A percentile compares a stretch with the other conserved stretches of the same genome.
Evolutionary conservation across 305 asterid species (phyloP).

Genomic region (Solanum hybrid): DNA sequence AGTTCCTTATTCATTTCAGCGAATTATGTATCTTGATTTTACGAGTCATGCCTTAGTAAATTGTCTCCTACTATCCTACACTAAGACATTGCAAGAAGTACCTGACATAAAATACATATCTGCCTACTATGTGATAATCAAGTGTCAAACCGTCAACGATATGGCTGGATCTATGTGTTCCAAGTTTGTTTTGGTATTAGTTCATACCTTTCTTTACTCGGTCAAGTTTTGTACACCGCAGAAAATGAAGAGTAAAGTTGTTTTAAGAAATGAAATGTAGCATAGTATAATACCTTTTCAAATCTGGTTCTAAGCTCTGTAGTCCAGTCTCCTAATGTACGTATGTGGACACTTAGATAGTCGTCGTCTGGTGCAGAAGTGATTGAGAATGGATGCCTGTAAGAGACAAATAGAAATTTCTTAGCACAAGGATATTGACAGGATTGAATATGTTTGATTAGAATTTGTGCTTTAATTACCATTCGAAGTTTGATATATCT

Average conservation of each 20-base stretch:
- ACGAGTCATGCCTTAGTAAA: background rate
- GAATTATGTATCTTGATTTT: background rate
- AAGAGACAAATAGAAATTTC: background rate
- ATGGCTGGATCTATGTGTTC: background rate
- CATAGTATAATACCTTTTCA: conserved; percentile 34
- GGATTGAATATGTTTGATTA: background rate
- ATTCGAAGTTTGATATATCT: conserved; percentile 61
- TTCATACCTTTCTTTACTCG: background rate
- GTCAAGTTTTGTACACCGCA: background rate
- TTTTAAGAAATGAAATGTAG: background rate
- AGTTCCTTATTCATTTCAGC: background rate
- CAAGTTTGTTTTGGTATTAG: background rate
- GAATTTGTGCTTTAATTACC: conserved; percentile 31
- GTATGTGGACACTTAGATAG: conserved; percentile 75
- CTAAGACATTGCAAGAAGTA: background rate
- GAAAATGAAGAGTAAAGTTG: background rate
- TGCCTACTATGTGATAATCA: background rate
- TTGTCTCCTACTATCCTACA: background rate
- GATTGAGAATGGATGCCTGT: conserved; percentile 94
- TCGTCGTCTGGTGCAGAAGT: conserved; percentile 95
- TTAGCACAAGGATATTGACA: background rate
- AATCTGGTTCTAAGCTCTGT: conserved; percentile 60
- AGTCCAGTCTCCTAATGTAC: conserved; percentile 91
- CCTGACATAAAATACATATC: background rate
- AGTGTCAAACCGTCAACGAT: background rate